Base-by-base conservation (phyloP, 768 basidiomycete species). In the Artomyces pyxidatus region DNA sequence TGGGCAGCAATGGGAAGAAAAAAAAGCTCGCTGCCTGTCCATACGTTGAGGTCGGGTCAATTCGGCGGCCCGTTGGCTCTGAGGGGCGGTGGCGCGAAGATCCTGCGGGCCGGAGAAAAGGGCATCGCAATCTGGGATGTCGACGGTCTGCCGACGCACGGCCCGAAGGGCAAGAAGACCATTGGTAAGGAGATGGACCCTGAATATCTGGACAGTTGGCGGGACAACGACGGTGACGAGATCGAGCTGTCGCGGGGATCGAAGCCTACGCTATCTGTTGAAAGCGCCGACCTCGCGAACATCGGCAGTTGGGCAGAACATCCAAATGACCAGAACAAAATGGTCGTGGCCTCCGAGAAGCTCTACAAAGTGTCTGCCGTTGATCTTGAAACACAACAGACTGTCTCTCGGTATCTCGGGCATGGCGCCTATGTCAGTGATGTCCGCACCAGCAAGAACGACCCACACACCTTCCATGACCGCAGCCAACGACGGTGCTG, bases 391-490 rank as follows among this genome's bases (percentile, higher is more conserved):
- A 41, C 39, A 21, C 14, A 41, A 21, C 39, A 63, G 42, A 55
- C 56, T 3, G 58, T 45, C 1, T 48, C 58, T 6, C 57, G 66
- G 6, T 73, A 68, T 49, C 50, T 74, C 5, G 73, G 71, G 1
- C 67, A 71, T 46, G 71, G 68, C 7, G 71, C 62, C 1, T 50
- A 44, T 8, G 59, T 70, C 11, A 46, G 49, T 12, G 51, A 42
- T 8, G 62, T 73, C 49, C 63, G 70, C 6, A 70, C 65, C 6
- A 68, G 66, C 51, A 56, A 48, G 0, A 64, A 52, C 0, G 70
- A 71, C 43, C 62, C 65, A 3, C 65, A 68, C 48, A 37, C 58
- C 0, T 74, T 74, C n/a, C 55, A 51, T 64, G n/a, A 71, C 68
- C 0, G 61, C 61, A 4, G 61, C 63, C 26, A 53, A 40, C 14